Base-by-base conservation (phyloP, 306 rosid species). In the Ceratonia siliqua region DNA sequence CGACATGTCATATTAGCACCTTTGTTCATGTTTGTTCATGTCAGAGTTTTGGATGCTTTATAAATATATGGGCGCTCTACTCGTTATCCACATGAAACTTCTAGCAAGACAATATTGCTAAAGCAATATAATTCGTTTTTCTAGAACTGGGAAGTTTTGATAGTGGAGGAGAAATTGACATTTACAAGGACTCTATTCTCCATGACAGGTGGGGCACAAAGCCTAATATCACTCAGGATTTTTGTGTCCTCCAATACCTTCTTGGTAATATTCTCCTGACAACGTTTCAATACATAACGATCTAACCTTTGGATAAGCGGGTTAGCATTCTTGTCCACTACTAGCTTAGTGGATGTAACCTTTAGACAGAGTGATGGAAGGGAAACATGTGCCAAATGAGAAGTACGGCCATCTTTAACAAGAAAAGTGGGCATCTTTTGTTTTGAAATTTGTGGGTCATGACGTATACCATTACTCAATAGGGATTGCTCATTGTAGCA, bases 241-340 rank as follows among this genome's bases (percentile, higher is more conserved):
- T 72, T 12, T 59, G 32, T 72, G 70, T 82, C 80, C 62, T 68
- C 73, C 69, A 82, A 72, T 25, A 28, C 20, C 20, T 11, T 12
- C 20, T 27, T 56, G n/a, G 38, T 3, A 49, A 49, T 18, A 49
- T 35, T 58, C 15, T 33, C 43, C 17, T 17, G 38, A 17, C 15
- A 32, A 21, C 43, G 8, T 33, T 59, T 59, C 43, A 59, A 32
- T 59, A 59, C 36, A 11, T 3, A 59, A 45, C 32, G 20, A 33
- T 58, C 8, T 53, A 41, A 80, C 57, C 20, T 54, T 68, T 30
- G 32, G 72, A 71, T 70, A 62, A 83, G 78, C 76, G 54, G 72
- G 24, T 58, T 79, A 76, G 81, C 84, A 79, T 83, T 83, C 59
- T 72, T 76, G 84, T 72, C 79, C 74, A 14, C 79, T 52, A 59